These are phyloP conservation scores for Pyrenochaeta sp. DNA, from an alignment of 2,329 filamentous ascomycete species.

Conservation along the genomic window DNA sequence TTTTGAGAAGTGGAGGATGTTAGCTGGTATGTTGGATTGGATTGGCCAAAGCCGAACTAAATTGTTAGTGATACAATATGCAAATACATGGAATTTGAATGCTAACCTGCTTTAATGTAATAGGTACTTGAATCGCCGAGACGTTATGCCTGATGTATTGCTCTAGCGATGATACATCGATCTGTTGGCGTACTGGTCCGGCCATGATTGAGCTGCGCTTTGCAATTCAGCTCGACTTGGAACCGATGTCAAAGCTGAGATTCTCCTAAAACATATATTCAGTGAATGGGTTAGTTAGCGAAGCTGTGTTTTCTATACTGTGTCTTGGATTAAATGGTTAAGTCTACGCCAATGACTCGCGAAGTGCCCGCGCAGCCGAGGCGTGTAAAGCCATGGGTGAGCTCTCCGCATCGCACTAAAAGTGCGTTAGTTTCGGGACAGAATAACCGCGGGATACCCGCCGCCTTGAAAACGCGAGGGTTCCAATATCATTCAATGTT, in stretches of 20 bases:
- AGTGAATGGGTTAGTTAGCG: no score
- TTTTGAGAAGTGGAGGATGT: conserved; percentile 72
- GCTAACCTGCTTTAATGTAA: conserved; percentile 85
- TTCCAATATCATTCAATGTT: no score
- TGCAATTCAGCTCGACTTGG: neutral
- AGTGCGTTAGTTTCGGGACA: neutral
- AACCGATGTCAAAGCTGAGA: no score
- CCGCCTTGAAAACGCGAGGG: no score
- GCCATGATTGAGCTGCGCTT: conserved; percentile 67
- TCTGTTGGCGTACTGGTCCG: conserved; percentile 85
- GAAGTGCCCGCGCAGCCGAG: conserved; percentile 2
- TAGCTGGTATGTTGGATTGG: conserved; percentile 94
- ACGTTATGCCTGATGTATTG: conserved; percentile 78
- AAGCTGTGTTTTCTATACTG: no score
- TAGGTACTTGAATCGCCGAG: conserved; percentile 79
- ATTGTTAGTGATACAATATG: neutral
- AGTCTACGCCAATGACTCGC: neutral
- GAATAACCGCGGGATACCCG: neutral
- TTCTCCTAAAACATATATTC: no score
- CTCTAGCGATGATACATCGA: conserved; percentile 81
- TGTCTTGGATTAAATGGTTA: no score
- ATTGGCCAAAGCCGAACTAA: conserved; percentile 95
- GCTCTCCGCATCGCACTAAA: conserved; percentile 6
- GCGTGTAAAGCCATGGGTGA: neutral
- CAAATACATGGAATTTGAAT: neutral